These are phyloP conservation scores for Paraphoma chrysanthemicola DNA, from an alignment of 2,329 filamentous ascomycete species.

Conservation along the genomic window DNA sequence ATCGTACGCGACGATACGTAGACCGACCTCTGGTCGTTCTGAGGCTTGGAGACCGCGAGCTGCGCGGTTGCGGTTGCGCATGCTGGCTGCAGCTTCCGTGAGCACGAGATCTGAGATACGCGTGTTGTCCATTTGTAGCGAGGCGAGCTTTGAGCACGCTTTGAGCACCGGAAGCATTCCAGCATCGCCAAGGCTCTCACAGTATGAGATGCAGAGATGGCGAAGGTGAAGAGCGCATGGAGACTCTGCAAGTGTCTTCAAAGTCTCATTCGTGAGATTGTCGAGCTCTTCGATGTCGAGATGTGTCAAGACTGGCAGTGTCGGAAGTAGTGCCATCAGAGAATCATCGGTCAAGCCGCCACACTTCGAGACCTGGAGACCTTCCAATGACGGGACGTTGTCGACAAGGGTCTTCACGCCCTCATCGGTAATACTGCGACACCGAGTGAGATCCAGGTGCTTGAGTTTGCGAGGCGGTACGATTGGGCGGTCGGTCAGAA, in stretches of 20 bases:
- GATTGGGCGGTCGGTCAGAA: conserved; percentile 76
- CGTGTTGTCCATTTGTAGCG: conserved; percentile 91
- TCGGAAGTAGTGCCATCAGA: conserved; percentile 74
- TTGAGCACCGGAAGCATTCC: conserved; percentile 86
- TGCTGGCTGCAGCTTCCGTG: conserved; percentile 81
- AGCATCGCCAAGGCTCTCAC: conserved; percentile 80
- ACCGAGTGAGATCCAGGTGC: conserved; percentile 85
- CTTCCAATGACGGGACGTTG: conserved; percentile 80
- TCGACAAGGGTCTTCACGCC: conserved; percentile 76
- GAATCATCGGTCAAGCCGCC: conserved; percentile 75
- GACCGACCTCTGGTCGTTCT: conserved; percentile 58
- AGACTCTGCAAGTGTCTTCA: conserved; percentile 77
- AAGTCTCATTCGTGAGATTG: conserved; percentile 74
- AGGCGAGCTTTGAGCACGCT: conserved; percentile 71
- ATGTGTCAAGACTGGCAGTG: conserved; percentile 79
- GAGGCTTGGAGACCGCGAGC: conserved; percentile 39
- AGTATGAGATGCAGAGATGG: conserved; percentile 89
- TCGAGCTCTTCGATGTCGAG: conserved; percentile 88
- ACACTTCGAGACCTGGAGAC: conserved; percentile 82
- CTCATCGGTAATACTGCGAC: conserved; percentile 72
- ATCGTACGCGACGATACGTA: conserved; percentile 86
- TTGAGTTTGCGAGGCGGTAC: conserved; percentile 80
- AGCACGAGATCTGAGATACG: conserved; percentile 86
- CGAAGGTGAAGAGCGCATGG: conserved; percentile 75
- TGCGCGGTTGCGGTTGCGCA: conserved; percentile 69